Evolutionary conservation across 495 filamentous ascomycete species (phyloP).

Genomic region (Neurospora sp.): DNA sequence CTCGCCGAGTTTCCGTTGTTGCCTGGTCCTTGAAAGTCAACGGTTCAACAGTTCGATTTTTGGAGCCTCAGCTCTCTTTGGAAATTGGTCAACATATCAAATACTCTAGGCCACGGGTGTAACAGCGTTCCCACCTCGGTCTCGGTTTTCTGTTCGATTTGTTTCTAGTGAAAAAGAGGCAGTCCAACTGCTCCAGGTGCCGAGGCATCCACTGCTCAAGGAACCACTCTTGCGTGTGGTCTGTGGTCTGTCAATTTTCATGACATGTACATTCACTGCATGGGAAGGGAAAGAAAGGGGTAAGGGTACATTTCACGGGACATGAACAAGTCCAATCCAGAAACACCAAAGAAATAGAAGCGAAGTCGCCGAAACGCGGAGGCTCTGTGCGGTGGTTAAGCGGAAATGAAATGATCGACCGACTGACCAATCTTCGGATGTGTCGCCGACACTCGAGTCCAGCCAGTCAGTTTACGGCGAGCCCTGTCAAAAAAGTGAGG

Average conservation of each 20-base stretch:
- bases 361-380: not conserved
- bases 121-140: not conserved
- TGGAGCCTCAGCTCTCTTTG: not conserved
- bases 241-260: not conserved
- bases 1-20: not conserved
- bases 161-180: not conserved
- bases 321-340: not conserved
- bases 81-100: not conserved
- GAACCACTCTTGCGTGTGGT: not conserved
- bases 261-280: not conserved
- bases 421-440: not conserved
- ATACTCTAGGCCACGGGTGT: not conserved
- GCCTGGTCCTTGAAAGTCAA: not conserved
- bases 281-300: not conserved
- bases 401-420: not conserved
- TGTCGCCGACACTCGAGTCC: not conserved
- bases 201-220: not conserved
- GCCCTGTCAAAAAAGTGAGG: not conserved
- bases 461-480: not conserved
- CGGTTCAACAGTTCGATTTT: not conserved
- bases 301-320: not conserved
- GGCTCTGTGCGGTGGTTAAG: not conserved
- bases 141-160: not conserved
- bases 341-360: not conserved
- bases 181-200: not conserved